These are phyloP conservation scores for Elaphomyces granulatus DNA, from an alignment of 495 filamentous ascomycete species.

Conservation along the genomic window DNA sequence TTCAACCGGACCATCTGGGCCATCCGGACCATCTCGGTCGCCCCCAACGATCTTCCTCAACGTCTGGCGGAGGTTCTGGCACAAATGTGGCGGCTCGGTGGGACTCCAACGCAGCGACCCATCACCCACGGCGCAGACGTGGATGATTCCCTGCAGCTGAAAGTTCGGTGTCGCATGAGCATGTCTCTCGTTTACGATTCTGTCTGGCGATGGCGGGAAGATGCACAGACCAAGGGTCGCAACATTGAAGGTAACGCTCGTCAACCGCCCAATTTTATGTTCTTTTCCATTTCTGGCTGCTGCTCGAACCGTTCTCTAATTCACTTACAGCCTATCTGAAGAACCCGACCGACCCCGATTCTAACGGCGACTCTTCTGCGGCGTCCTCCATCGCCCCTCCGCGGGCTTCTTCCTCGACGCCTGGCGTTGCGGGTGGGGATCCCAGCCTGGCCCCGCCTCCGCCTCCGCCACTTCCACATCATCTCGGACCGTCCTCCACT, in stretches of 20 bases:
- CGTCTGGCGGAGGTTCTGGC: conserved; percentile 79
- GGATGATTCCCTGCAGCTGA: conserved; percentile 64
- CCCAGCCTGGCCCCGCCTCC: conserved; percentile 36
- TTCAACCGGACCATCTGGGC: conserved; percentile 65
- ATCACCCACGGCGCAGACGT: conserved; percentile 23
- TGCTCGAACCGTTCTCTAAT: conserved; percentile 2
- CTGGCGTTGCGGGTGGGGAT: conserved; percentile 27
- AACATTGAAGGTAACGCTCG: conserved; percentile 57
- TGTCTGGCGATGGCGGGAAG: conserved; percentile 86
- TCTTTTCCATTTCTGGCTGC: conserved; percentile 1
- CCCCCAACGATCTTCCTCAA: conserved; percentile 72
- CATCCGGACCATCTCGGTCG: conserved; percentile 63
- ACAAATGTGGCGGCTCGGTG: conserved; percentile 75
- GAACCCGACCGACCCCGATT: conserved; percentile 77
- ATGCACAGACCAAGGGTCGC: conserved; percentile 63
- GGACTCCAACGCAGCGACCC: conserved; percentile 26
- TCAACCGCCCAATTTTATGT: not conserved
- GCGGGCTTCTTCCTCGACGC: conserved; percentile 21
- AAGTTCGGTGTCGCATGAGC: conserved; percentile 79
- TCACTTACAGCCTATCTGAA: conserved; percentile 48
- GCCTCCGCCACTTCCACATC: conserved; percentile 23
- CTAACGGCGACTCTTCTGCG: conserved; percentile 55
- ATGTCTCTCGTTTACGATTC: conserved; percentile 89
- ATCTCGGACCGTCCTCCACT: conserved; percentile 18
- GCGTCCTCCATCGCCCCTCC: conserved; percentile 37